phyloP scores from a whole-genome alignment of 495 filamentous ascomycete genomes.

The Xylaria telfairii region DNA sequence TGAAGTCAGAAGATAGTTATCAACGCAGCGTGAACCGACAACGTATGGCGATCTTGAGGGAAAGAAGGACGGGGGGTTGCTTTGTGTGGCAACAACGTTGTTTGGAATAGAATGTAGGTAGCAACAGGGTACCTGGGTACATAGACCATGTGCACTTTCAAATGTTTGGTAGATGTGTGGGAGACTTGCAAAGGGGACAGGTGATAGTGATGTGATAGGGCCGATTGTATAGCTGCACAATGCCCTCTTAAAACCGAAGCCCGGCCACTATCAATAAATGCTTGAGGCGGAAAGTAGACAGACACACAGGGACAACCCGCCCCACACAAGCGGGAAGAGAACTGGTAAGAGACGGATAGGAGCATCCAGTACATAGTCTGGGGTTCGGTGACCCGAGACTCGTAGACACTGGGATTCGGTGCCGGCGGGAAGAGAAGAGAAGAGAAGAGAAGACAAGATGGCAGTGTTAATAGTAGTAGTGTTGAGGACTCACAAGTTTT shows the following conservation, averaged over 20 bases:
- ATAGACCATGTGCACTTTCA: background rate
- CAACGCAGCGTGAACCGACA: background rate
- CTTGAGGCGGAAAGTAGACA: conserved; percentile 4
- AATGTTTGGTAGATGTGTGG: background rate
- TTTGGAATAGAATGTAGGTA: background rate
- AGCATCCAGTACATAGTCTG: background rate
- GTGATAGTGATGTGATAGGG: background rate
- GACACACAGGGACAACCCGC: background rate
- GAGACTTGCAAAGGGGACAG: background rate
- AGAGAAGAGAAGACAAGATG: background rate
- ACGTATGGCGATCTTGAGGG: background rate
- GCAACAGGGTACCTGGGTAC: too few relatives aligned
- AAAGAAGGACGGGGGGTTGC: background rate
- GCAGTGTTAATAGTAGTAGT: background rate
- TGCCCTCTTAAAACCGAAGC: background rate
- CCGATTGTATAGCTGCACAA: background rate
- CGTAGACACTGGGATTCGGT: background rate
- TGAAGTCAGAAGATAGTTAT: conserved; percentile 3
- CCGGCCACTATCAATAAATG: background rate
- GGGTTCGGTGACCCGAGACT: background rate
- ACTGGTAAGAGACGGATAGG: background rate
- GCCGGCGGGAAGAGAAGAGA: background rate
- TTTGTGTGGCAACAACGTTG: background rate
- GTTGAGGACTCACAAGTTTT: conserved; percentile 66
- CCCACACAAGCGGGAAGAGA: background rate